Base-by-base conservation (phyloP, 768 basidiomycete species). In the Rhizopogon salebrosus region DNA sequence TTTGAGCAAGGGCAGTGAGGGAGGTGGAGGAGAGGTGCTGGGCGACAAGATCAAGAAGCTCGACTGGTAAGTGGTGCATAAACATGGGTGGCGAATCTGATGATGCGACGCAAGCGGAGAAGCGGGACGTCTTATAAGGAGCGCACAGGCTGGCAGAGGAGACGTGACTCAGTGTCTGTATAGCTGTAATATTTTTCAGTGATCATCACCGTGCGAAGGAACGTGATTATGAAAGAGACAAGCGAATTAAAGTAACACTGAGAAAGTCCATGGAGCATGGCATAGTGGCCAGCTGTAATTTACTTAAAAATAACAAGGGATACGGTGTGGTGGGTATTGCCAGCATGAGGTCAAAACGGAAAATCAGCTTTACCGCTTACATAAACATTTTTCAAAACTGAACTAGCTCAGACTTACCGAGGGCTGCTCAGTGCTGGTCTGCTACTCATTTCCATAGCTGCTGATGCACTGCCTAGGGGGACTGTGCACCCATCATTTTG, bases 21-120 rank as follows among this genome's bases (percentile, higher is more conserved):
- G 67, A 57, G 50, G 41, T 48, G 40, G 22, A 64, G 60, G 63
- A 57, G 54, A 76, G 64, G 50, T 58, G 65, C 38, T 62, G 69
- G 70, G 69, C 67, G 64, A 89, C 66, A 65, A 67, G 62, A 70
- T 83, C 79, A 58, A 86, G 60, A 60, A 89, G 80, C 61, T 91
- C 89, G 41, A 68, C 57, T 48, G 88, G 87, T 45, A 89, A 73
- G 31, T 55, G 58, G 41, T 67, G 57, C 56, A 80, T 62, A 57
- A 74, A 72, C 80, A 82, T 79, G 64, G 65, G 43, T 48, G 57
- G 14, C 38, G 56, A 34, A 11, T 34, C 26, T 48, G 52, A 42
- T 35, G 40, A 43, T 23, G 20, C 40, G 20, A 41, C 43, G 20
- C 31, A 41, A 42, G 39, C 42, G 23, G 42, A 49, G 41, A 53